phyloP scores from a whole-genome alignment of 2,329 filamentous ascomycete species.

The Gyromitra esculenta region DNA sequence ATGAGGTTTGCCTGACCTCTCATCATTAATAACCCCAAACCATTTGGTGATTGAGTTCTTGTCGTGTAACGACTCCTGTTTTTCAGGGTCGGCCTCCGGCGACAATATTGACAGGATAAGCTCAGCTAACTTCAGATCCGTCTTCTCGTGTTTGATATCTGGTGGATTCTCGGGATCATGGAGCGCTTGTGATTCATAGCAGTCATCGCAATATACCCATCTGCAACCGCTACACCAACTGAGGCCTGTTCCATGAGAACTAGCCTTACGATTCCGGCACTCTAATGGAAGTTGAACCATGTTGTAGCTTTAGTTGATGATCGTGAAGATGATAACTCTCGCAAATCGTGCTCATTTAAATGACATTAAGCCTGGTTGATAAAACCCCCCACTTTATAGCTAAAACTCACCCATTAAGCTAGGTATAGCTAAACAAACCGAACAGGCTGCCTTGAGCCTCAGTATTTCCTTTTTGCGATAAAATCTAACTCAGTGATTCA shows the following conservation, averaged over 20 bases:
- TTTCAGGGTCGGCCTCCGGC: conserved; percentile 12
- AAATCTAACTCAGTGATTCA: too few species aligned
- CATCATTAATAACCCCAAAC: conserved; percentile 51
- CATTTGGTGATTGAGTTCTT: conserved; percentile 47
- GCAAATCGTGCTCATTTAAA: too few species aligned
- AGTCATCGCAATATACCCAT: conserved; percentile 16
- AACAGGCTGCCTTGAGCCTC: too few species aligned
- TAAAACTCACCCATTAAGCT: too few species aligned
- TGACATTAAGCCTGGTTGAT: too few species aligned
- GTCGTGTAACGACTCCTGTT: conserved; percentile 7
- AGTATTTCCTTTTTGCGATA: too few species aligned
- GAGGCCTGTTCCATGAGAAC: neutral
- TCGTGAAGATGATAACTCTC: neutral
- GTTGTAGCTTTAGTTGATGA: neutral
- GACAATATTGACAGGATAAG: conserved; percentile 43
- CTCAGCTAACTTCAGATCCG: conserved; percentile 37
- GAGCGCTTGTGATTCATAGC: conserved; percentile 3
- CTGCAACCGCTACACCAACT: conserved; percentile 14
- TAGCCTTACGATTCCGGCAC: conserved; percentile 1
- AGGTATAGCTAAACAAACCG: too few species aligned
- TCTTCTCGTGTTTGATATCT: conserved; percentile 43
- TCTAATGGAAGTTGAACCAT: neutral
- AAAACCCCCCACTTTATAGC: too few species aligned
- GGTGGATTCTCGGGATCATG: conserved; percentile 4
- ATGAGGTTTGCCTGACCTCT: conserved; percentile 5